Evolutionary conservation across 2,329 filamentous ascomycete genomes (phyloP).

Genomic region (Xylariaceae sp.): DNA sequence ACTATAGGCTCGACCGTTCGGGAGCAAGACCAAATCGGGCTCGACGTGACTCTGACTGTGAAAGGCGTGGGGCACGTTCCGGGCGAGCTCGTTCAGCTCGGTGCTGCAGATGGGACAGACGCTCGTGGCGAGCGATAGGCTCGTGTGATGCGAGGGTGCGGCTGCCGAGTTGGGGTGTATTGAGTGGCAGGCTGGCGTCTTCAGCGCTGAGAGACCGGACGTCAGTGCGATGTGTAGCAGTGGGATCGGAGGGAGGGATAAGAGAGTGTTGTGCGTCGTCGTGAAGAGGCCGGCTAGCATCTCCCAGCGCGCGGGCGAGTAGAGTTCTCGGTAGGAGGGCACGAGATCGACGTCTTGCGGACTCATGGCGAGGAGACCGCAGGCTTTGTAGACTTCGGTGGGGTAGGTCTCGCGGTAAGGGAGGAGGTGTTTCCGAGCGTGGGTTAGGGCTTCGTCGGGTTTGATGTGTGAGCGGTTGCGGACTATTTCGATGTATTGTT

Average conservation of each 20-base stretch:
- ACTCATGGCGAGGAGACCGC: slow-evolving; percentile 73
- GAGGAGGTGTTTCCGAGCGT: slow-evolving; percentile 78
- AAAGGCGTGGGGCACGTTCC: slow-evolving; percentile 87
- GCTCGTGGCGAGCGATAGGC: slow-evolving; percentile 56
- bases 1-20: slow-evolving; percentile 84
- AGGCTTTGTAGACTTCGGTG: slow-evolving; percentile 66
- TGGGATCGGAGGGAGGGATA: slow-evolving; percentile 76
- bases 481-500: slow-evolving; percentile 92
- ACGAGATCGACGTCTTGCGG: slow-evolving; percentile 45
- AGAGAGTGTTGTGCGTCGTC: slow-evolving; percentile 78
- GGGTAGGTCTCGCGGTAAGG: slow-evolving; percentile 67
- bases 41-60: slow-evolving; percentile 94
- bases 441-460: slow-evolving; percentile 70
- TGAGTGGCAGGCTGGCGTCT: slow-evolving; percentile 90
- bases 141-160: slow-evolving; percentile 38
- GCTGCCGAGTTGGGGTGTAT: slow-evolving; percentile 29
- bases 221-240: slow-evolving; percentile 87
- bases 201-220: slow-evolving; percentile 88
- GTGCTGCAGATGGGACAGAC: slow-evolving; percentile 95
- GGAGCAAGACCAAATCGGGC: slow-evolving; percentile 78
- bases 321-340: slow-evolving; percentile 54
- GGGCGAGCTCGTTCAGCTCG: slow-evolving; percentile 87
- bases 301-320: slow-evolving; percentile 68
- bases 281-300: slow-evolving; percentile 78
- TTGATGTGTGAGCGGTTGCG: slow-evolving; percentile 60